These are phyloP conservation scores for Alternaria panax DNA, from an alignment of 2,329 filamentous ascomycete species.

Conservation along the genomic window DNA sequence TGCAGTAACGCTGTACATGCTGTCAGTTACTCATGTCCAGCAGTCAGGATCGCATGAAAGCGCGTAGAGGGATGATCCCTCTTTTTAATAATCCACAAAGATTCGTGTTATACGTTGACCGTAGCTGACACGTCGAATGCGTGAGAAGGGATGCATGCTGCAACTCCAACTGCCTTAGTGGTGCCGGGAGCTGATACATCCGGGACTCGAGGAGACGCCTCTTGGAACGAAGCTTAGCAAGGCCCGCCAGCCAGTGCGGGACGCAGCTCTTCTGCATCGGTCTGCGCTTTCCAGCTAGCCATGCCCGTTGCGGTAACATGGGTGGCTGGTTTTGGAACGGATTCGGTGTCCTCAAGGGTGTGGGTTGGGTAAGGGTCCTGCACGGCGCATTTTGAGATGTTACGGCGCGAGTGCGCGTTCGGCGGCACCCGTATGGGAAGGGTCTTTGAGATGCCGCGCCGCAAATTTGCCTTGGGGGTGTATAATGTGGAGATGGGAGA, in stretches of 20 bases:
- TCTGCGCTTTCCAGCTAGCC: conserved; percentile 1
- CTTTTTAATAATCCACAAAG: neutral
- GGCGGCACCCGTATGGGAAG: neutral
- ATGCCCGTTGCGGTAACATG: conserved; percentile 14
- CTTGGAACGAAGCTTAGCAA: conserved; percentile 46
- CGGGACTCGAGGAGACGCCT: conserved; percentile 33
- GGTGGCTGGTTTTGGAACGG: conserved; percentile 6
- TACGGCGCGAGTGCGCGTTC: conserved; percentile 4
- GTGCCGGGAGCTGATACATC: conserved; percentile 47
- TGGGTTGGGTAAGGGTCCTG: neutral
- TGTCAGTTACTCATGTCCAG: neutral
- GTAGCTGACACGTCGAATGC: conserved; percentile 31
- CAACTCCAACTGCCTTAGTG: conserved; percentile 36
- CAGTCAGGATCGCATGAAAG: neutral
- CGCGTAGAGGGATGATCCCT: neutral
- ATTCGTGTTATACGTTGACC: neutral
- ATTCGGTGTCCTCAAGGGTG: conserved; percentile 9
- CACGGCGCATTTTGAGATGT: conserved; percentile 12
- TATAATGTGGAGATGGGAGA: neutral
- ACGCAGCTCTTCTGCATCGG: conserved; percentile 29
- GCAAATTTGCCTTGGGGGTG: conserved; percentile 5
- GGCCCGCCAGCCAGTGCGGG: conserved; percentile 30
- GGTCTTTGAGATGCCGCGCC: conserved; percentile 1
- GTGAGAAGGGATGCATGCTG: conserved; percentile 24
- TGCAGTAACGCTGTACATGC: neutral